Evolutionary conservation across 2,329 filamentous ascomycete genomes (phyloP).

Genomic region (Calonectria ilicicola): DNA sequence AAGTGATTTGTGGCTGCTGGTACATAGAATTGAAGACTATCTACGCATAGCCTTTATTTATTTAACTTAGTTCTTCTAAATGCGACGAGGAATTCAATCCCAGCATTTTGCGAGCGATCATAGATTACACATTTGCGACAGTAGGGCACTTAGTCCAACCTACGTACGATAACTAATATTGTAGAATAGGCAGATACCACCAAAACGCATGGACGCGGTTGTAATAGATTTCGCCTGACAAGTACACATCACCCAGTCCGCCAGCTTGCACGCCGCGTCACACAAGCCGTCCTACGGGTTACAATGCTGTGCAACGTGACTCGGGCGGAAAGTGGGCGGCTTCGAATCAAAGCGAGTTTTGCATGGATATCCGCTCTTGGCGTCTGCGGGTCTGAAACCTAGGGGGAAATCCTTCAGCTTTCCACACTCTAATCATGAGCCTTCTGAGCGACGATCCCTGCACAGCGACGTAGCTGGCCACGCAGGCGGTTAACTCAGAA

Average conservation of each 20-base stretch:
- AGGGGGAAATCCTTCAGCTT: not conserved
- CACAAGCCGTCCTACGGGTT: not conserved
- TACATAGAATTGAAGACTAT: no score
- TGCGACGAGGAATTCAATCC: not conserved
- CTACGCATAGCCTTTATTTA: no score
- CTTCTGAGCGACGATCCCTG: slow-evolving; percentile 7
- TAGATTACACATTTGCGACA: not conserved
- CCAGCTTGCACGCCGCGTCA: not conserved
- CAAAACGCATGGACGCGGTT: not conserved
- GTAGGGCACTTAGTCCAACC: not conserved
- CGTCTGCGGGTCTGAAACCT: slow-evolving; percentile 8
- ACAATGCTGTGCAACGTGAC: not conserved
- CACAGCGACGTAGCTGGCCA: not conserved
- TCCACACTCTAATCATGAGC: slow-evolving; percentile 14
- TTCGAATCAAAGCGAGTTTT: not conserved
- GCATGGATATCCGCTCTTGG: slow-evolving; percentile 10
- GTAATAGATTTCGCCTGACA: not conserved
- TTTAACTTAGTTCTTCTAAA: not conserved
- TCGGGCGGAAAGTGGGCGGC: not conserved
- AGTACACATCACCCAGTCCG: no score
- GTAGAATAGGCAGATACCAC: not conserved
- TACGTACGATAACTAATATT: not conserved
- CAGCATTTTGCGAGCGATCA: not conserved
- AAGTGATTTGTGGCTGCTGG: no score
- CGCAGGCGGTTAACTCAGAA: not conserved